These are phyloP conservation scores for Aspergillus wentii DNA, from an alignment of 495 filamentous ascomycete species.

Conservation along the genomic window DNA sequence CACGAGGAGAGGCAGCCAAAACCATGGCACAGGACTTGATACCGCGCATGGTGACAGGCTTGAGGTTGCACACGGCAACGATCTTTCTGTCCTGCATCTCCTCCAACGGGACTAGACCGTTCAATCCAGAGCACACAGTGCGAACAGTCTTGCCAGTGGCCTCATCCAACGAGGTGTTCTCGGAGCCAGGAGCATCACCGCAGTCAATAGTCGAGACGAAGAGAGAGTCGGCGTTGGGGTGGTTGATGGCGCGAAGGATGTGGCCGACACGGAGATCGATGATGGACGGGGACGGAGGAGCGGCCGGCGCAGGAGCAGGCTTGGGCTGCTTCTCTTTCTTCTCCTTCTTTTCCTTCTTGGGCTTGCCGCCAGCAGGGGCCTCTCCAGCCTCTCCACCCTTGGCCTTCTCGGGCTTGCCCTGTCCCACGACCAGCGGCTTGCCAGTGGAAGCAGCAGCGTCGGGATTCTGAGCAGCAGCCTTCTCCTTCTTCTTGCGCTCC, in stretches of 20 bases:
- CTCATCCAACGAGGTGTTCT: slow-evolving; percentile 72
- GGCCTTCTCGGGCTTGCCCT: slow-evolving; percentile 46
- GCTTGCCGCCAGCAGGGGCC: slow-evolving; percentile 35
- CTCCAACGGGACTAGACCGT: slow-evolving; percentile 84
- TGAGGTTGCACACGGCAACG: slow-evolving; percentile 91
- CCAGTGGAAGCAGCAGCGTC: slow-evolving; percentile 36
- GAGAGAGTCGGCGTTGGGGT: slow-evolving; percentile 94
- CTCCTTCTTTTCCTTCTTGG: slow-evolving; percentile 85
- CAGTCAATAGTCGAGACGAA: slow-evolving; percentile 96
- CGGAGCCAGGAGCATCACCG: slow-evolving; percentile 79
- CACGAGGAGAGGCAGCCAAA: slow-evolving; percentile 80
- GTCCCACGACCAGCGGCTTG: slow-evolving; percentile 31
- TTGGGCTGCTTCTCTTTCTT: slow-evolving; percentile 68
- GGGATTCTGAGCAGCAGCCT: slow-evolving; percentile 52
- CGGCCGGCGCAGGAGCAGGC: slow-evolving; percentile 55
- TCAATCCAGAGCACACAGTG: slow-evolving; percentile 94
- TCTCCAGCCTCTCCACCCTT: slow-evolving; percentile 23
- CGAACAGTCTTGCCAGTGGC: slow-evolving; percentile 83
- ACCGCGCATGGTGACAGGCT: slow-evolving; percentile 97
- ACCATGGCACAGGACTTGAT: slow-evolving; percentile 97
- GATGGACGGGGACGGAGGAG: slow-evolving; percentile 71
- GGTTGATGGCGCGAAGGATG: slow-evolving; percentile 88
- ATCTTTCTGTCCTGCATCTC: slow-evolving; percentile 97
- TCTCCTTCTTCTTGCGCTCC: slow-evolving; percentile 82
- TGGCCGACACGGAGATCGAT: slow-evolving; percentile 96